These are phyloP conservation scores for Pythium aristosporum DNA, from an alignment of 352 stramenopile species.

Conservation along the genomic window DNA sequence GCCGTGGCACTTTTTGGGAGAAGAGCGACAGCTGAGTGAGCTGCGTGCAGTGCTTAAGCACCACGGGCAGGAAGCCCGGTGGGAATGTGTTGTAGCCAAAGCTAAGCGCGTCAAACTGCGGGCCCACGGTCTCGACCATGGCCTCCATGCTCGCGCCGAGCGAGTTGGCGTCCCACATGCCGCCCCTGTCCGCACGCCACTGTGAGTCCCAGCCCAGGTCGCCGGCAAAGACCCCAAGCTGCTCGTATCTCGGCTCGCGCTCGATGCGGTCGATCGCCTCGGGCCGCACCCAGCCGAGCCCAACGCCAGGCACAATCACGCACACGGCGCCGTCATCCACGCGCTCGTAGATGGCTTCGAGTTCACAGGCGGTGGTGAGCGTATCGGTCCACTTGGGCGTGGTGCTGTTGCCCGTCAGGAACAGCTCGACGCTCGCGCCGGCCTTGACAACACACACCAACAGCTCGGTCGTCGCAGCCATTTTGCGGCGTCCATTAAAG, in stretches of 20 bases:
- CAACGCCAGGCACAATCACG: slow-evolving; percentile 7
- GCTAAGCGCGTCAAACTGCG: slow-evolving; percentile 1
- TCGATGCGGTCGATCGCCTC: slow-evolving; percentile 6
- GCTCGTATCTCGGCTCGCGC: slow-evolving; percentile 9
- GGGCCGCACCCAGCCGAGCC: slow-evolving; percentile 1
- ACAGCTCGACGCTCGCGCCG: slow-evolving; percentile 9
- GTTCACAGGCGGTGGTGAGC: background rate
- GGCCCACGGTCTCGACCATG: slow-evolving; percentile 1
- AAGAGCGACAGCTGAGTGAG: background rate
- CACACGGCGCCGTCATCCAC: slow-evolving; percentile 9
- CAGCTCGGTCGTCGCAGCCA: background rate
- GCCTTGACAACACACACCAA: slow-evolving; percentile 9
- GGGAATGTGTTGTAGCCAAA: background rate
- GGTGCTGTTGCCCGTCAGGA: background rate
- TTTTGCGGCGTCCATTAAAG: background rate
- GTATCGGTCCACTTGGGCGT: slow-evolving; percentile 3
- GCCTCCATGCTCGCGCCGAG: background rate
- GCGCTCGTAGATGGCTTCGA: slow-evolving; percentile 20
- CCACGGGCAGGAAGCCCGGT: background rate
- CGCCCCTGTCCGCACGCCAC: background rate
- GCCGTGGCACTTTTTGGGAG: background rate
- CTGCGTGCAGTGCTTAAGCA: background rate
- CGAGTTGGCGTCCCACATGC: background rate
- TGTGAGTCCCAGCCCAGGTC: background rate
- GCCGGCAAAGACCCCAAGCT: slow-evolving; percentile 1